A percentile compares a stretch with the other conserved stretches of the same genome.
Conservation (phyloP, 139 green algal genomes). For the Dunaliella sp. region DNA sequence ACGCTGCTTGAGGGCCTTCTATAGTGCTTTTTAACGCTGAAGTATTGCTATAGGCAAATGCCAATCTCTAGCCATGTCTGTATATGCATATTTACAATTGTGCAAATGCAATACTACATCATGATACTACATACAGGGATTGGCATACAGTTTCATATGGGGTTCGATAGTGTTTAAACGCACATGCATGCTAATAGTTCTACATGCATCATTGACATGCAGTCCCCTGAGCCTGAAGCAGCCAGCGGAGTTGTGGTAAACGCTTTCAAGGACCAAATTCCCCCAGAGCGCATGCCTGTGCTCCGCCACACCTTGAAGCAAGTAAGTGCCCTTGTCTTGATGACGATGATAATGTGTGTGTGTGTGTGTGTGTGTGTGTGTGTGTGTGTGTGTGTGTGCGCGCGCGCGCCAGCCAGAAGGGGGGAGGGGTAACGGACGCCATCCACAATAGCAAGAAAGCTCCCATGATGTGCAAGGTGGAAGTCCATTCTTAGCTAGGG, state of each 20-base stretch:
- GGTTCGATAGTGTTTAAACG: too few relatives aligned
- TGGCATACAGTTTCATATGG: too few relatives aligned
- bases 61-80: too few relatives aligned
- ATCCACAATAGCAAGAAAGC: not conserved
- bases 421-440: not conserved
- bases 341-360: too few relatives aligned
- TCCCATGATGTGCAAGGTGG: not conserved
- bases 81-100: too few relatives aligned
- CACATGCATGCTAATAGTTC: too few relatives aligned
- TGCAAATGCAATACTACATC: too few relatives aligned
- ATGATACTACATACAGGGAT: too few relatives aligned
- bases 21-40: too few relatives aligned
- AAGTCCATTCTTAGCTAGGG: not conserved
- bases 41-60: too few relatives aligned
- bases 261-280: slow-evolving; percentile 52
- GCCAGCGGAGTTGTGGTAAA: slow-evolving; percentile 55
- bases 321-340: slow-evolving; percentile 5
- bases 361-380: not conserved
- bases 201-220: too few relatives aligned
- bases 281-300: slow-evolving; percentile 44
- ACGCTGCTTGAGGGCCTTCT: too few relatives aligned
- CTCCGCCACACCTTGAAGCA: slow-evolving; percentile 74
- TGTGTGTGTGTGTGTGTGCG: not conserved
- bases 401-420: not conserved
- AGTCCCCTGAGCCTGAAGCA: slow-evolving; percentile 48